These are phyloP conservation scores for Talaromyces sp. DNA, from an alignment of 2,329 filamentous ascomycete genomes.

Conservation along the genomic window DNA sequence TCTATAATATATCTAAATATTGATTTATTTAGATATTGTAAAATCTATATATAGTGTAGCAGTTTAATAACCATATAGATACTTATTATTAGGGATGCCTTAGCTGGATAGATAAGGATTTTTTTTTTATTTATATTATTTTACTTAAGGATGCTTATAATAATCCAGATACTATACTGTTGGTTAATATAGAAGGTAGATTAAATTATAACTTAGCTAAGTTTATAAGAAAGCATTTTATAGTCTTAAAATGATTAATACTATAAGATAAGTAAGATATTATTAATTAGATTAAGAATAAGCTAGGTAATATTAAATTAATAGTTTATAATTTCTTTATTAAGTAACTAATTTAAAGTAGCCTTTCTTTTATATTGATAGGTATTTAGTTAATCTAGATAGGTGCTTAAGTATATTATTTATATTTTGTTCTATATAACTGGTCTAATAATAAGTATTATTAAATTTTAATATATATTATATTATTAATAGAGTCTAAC, in stretches of 20 bases:
- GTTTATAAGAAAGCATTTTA: not conserved
- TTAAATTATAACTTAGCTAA: not conserved
- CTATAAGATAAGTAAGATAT: not conserved
- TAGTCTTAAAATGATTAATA: not conserved
- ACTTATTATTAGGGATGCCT: constrained; percentile 3
- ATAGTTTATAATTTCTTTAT: constrained; percentile 2
- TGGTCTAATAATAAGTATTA: constrained; percentile 20
- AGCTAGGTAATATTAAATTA: constrained; percentile 21
- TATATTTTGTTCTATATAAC: constrained; percentile 22
- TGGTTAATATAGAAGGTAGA: not conserved
- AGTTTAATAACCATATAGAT: constrained; percentile 6
- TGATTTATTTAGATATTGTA: not conserved
- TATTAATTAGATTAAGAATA: constrained; percentile 17
- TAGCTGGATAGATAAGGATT: constrained; percentile 3
- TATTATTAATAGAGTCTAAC: constrained; percentile 15
- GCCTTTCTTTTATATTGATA: not conserved
- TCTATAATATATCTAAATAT: not conserved
- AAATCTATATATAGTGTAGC: constrained; percentile 1
- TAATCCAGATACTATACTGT: not conserved
- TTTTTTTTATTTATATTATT: not conserved
- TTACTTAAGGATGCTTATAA: not conserved
- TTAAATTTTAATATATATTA: constrained; percentile 14
- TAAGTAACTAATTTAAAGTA: not conserved
- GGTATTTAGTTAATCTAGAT: not conserved
- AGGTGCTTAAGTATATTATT: constrained; percentile 17